These are phyloP conservation scores for Phaeosphaeriaceae sp. DNA, from an alignment of 2,329 filamentous ascomycete genomes.

Conservation along the genomic window DNA sequence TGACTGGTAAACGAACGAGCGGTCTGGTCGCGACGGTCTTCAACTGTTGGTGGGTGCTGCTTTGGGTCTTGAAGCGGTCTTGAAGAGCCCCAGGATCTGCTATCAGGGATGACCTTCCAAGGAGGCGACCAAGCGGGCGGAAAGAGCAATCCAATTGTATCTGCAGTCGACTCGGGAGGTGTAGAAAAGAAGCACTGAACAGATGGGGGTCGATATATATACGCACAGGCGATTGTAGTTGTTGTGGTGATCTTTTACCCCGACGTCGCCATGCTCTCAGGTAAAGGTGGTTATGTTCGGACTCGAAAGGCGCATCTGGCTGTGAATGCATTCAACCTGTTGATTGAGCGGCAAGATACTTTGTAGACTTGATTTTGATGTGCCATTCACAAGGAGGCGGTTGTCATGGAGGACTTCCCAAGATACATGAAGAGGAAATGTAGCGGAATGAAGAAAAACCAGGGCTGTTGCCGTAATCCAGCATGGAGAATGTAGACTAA, in stretches of 20 bases:
- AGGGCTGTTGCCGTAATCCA: neutral
- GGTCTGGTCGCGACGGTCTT: neutral
- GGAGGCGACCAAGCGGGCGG: neutral
- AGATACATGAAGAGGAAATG: neutral
- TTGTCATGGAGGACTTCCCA: neutral
- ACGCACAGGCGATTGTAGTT: neutral
- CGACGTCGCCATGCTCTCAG: neutral
- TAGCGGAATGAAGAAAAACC: neutral
- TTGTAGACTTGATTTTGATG: neutral
- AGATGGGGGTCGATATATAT: neutral
- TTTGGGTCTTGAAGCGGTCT: neutral
- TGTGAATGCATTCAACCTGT: neutral
- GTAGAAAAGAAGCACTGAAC: neutral
- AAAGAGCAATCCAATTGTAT: neutral
- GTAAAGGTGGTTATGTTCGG: neutral
- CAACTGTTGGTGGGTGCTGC: neutral
- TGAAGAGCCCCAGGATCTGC: neutral
- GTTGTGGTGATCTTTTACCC: neutral
- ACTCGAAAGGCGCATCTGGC: neutral
- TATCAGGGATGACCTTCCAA: neutral
- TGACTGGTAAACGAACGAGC: neutral
- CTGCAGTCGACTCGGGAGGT: neutral
- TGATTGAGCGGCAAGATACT: neutral
- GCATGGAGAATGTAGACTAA: neutral
- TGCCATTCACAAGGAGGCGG: neutral